Evolutionary conservation across 2,329 filamentous ascomycete species (phyloP).

Genomic region (Penicillium psychrosexuale): DNA sequence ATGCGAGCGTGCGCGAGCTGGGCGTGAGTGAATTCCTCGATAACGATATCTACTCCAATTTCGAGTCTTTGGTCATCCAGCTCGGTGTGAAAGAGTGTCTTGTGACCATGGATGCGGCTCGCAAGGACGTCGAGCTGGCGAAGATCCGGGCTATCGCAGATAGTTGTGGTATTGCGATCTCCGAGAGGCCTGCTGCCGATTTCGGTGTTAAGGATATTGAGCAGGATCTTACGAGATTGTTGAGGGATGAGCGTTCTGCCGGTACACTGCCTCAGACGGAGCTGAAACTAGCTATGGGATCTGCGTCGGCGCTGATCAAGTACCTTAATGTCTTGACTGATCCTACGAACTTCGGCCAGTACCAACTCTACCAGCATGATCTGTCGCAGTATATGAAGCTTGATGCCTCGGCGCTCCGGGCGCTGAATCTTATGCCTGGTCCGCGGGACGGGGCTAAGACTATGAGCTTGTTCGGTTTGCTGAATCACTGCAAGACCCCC

Average conservation of each 20-base stretch:
- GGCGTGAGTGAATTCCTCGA: constrained; percentile 98
- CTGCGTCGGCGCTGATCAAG: constrained; percentile 88
- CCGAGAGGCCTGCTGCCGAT: constrained; percentile 71
- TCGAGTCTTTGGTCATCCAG: constrained; percentile 93
- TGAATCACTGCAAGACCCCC: constrained; percentile 97
- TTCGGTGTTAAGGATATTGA: constrained; percentile 92
- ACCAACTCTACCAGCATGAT: constrained; percentile 95
- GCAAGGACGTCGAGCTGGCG: constrained; percentile 81
- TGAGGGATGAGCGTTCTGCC: constrained; percentile 80
- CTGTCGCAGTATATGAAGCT: constrained; percentile 97
- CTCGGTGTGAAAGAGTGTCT: constrained; percentile 92
- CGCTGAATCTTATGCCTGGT: constrained; percentile 94
- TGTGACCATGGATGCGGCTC: constrained; percentile 71
- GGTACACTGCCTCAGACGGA: constrained; percentile 83
- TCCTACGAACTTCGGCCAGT: constrained; percentile 92
- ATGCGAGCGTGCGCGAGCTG: constrained; percentile 91
- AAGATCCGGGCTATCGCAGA: constrained; percentile 88
- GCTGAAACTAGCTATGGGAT: constrained; percentile 92
- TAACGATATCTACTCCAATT: constrained; percentile 97
- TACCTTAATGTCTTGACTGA: constrained; percentile 90
- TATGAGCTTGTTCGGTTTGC: constrained; percentile 90
- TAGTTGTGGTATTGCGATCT: constrained; percentile 85
- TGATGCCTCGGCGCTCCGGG: constrained; percentile 88
- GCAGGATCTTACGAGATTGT: constrained; percentile 80
- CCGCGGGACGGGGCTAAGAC: constrained; percentile 92